Percentiles rank a stretch among this genome's conserved stretches.
Evolutionary conservation across 2,329 filamentous ascomycete species (phyloP).

Genomic region (Hypoxylon sp.): DNA sequence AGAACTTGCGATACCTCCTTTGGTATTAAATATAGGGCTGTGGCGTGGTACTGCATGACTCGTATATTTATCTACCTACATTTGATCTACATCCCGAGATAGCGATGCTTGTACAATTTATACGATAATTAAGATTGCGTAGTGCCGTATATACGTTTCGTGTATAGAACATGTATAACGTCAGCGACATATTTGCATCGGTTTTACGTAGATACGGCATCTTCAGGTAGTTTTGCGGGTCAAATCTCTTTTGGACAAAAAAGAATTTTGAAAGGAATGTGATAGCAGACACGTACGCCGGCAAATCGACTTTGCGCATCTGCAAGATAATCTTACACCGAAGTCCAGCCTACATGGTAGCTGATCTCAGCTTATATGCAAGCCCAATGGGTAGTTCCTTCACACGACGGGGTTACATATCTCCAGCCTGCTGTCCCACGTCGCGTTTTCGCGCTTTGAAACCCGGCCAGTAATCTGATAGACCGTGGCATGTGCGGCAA

Average conservation of each 20-base stretch:
- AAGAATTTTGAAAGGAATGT: background rate
- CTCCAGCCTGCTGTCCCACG: conserved; percentile 16
- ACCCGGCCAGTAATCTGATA: conserved; percentile 4
- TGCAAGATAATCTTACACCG: conserved; percentile 10
- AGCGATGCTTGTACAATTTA: background rate
- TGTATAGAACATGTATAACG: background rate
- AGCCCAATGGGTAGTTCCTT: background rate
- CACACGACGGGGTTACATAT: conserved; percentile 8
- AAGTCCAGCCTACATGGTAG: conserved; percentile 3
- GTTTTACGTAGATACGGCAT: conserved; percentile 1
- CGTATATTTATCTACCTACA: conserved; percentile 2
- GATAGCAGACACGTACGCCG: conserved; percentile 13
- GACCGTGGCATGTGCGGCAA: background rate
- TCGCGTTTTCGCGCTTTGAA: conserved; percentile 18
- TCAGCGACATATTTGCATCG: conserved; percentile 4
- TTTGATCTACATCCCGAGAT: background rate
- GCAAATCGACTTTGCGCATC: background rate
- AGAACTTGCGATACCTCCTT: background rate
- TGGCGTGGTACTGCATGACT: conserved; percentile 8
- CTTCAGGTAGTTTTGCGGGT: background rate
- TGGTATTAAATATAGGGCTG: background rate
- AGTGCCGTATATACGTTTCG: conserved; percentile 1
- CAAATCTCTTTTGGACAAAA: background rate
- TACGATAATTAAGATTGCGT: background rate
- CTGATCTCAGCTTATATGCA: conserved; percentile 23